Percentiles rank a stretch among this genome's conserved stretches.
These are phyloP conservation scores for Acanthamoeba castellanii DNA, from an alignment of 208 protist species.

Conservation along the genomic window DNA sequence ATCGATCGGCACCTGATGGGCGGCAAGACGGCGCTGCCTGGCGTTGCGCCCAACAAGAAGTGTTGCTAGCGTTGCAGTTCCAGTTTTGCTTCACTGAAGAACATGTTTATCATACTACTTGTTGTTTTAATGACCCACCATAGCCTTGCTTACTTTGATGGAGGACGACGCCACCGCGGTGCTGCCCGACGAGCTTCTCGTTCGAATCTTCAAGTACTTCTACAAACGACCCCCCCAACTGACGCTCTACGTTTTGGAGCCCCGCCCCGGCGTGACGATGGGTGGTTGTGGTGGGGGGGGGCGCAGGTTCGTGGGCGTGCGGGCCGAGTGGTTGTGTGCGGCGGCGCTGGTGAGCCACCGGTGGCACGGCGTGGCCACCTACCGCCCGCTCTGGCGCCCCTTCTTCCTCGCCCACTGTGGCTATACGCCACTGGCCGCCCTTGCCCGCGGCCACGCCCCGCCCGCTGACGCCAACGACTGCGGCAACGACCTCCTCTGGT, in stretches of 20 bases:
- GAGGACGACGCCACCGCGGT: background rate
- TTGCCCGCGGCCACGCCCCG: too few species aligned
- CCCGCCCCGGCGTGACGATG: too few species aligned
- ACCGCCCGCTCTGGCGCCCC: background rate
- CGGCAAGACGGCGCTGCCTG: slow-evolving; percentile 13
- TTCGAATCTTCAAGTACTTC: background rate
- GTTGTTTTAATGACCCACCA: too few species aligned
- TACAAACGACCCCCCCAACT: too few species aligned
- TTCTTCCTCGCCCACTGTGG: background rate
- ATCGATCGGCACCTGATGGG: slow-evolving; percentile 44
- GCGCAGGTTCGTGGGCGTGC: background rate
- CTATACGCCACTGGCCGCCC: too few species aligned
- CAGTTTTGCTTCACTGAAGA: too few species aligned
- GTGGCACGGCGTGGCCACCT: slow-evolving; percentile 2
- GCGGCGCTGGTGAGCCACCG: background rate
- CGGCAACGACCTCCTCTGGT: background rate
- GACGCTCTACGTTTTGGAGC: background rate
- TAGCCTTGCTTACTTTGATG: background rate
- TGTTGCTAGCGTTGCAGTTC: background rate
- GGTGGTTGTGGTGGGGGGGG: background rate
- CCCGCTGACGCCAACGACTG: background rate
- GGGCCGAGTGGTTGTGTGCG: background rate
- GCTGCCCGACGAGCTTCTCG: background rate
- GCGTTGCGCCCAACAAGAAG: background rate
- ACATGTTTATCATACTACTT: too few species aligned